Percentiles rank a stretch among this genome's conserved stretches.
phyloP scores from a whole-genome alignment of 225 moss, liverwort and hornwort genomes.

The Anthoceros angustus region DNA sequence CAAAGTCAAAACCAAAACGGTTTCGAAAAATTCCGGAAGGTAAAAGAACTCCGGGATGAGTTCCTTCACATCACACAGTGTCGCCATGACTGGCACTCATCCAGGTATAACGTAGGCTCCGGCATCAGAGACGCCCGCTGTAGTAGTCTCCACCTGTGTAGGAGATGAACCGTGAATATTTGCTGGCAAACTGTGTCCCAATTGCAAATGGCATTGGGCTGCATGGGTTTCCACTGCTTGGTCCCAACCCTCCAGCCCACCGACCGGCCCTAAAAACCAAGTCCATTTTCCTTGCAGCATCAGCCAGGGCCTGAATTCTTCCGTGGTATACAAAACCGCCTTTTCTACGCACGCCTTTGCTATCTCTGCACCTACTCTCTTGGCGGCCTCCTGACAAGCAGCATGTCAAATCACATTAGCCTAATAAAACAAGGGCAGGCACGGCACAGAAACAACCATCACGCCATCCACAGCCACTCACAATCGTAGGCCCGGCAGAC shows the following conservation, averaged over 20 bases:
- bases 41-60: constrained; percentile 98
- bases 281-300: constrained; percentile 74
- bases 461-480: constrained; percentile 13
- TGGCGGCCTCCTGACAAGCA: constrained; percentile 67
- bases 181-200: too few species aligned
- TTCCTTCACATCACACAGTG: constrained; percentile 98
- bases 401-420: constrained; percentile 7
- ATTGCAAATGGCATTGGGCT: too few species aligned
- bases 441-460: neutral
- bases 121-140: too few species aligned
- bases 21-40: constrained; percentile 86
- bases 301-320: constrained; percentile 71
- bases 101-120: constrained; percentile 91
- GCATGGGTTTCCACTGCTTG: too few species aligned
- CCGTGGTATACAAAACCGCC: constrained; percentile 94
- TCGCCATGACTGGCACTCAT: constrained; percentile 92
- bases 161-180: too few species aligned
- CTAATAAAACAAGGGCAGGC: neutral
- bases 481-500: constrained; percentile 55
- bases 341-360: constrained; percentile 64
- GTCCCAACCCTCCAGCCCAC: too few species aligned
- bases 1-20: constrained; percentile 75
- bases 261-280: constrained; percentile 35
- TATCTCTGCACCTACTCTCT: constrained; percentile 76
- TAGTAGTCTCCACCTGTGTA: too few species aligned